Conservation (phyloP, 768 basidiomycete species). For the Lactarius trivialis region DNA sequence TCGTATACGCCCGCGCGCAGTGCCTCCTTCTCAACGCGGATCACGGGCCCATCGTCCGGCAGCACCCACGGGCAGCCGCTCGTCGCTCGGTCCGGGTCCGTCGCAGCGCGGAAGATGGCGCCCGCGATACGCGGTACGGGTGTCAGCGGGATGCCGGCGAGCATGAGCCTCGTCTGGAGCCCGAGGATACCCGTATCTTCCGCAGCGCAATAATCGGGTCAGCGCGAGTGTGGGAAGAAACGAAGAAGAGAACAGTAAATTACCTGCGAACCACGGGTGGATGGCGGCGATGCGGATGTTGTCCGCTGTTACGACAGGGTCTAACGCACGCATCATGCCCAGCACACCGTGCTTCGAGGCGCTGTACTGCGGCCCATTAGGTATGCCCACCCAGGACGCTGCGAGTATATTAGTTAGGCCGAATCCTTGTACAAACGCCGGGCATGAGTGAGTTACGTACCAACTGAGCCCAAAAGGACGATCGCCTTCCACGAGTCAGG, state of each 20-base stretch:
- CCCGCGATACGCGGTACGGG: constrained; percentile 30
- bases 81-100: constrained; percentile 25
- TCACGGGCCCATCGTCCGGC: constrained; percentile 29
- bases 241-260: background rate
- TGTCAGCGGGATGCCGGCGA: constrained; percentile 29
- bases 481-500: constrained; percentile 26
- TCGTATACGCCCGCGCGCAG: constrained; percentile 27
- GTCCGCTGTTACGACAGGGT: constrained; percentile 12
- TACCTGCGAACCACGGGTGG: constrained; percentile 32
- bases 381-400: constrained; percentile 28
- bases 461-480: constrained; percentile 32
- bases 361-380: constrained; percentile 26
- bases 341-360: constrained; percentile 31
- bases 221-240: background rate
- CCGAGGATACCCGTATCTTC: constrained; percentile 26
- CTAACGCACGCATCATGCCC: constrained; percentile 28
- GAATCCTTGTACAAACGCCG: background rate
- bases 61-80: constrained; percentile 28
- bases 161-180: constrained; percentile 13
- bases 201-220: background rate
- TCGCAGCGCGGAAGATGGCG: constrained; percentile 29
- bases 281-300: constrained; percentile 28
- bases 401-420: background rate
- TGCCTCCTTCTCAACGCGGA: constrained; percentile 24
- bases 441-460: constrained; percentile 19